phyloP scores from a whole-genome alignment of 2,329 filamentous ascomycete genomes.

The Fusarium sp. region DNA sequence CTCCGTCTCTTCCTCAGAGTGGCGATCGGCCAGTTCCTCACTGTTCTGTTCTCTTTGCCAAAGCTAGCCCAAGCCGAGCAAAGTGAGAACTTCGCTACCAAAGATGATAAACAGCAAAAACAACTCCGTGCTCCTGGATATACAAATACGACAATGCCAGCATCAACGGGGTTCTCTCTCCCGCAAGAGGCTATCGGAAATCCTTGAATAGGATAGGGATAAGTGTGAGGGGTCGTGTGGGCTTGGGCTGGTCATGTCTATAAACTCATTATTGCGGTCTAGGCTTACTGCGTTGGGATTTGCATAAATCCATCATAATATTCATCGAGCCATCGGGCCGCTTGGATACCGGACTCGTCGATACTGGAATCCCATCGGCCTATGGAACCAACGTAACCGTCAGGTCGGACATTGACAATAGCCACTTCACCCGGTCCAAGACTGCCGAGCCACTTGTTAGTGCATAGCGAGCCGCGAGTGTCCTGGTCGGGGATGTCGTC shows the following conservation, averaged over 20 bases:
- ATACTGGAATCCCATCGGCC: conserved; percentile 63
- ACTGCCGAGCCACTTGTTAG: conserved; percentile 75
- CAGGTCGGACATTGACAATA: conserved; percentile 75
- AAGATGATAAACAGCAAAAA: conserved; percentile 11
- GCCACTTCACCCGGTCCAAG: conserved; percentile 67
- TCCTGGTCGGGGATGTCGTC: conserved; percentile 71
- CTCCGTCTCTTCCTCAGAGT: conserved; percentile 24
- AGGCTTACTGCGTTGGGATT: conserved; percentile 52
- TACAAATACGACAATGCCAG: conserved; percentile 38
- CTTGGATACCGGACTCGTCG: conserved; percentile 62
- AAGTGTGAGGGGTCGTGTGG: conserved; percentile 17
- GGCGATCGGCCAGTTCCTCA: conserved; percentile 17
- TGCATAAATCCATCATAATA: conserved; percentile 67
- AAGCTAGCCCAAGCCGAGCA: conserved; percentile 29
- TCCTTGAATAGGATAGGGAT: conserved; percentile 10
- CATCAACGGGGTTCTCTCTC: conserved; percentile 20
- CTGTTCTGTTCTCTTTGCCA: conserved; percentile 8
- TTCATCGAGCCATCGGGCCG: conserved; percentile 64
- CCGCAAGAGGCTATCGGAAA: conserved; percentile 16
- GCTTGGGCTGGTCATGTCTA: conserved; percentile 33
- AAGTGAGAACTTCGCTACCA: conserved; percentile 30
- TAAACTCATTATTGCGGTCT: conserved; percentile 25
- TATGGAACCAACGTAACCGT: conserved; percentile 78
- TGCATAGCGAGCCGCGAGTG: conserved; percentile 64
- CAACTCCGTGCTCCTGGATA: conserved; percentile 42